Conservation (phyloP, 169 alveolate species). For the Plasmodium chabaudi region DNA sequence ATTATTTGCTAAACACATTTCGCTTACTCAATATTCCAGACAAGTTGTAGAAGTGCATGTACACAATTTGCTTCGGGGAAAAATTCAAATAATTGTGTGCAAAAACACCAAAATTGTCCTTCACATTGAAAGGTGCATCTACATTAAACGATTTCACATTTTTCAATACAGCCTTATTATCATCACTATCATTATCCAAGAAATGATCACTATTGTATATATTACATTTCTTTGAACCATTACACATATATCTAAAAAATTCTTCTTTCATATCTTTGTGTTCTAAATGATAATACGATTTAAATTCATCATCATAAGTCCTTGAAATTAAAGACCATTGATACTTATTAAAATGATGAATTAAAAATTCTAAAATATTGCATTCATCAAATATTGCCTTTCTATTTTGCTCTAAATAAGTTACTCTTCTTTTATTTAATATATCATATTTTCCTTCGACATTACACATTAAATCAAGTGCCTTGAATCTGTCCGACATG, state of each 20-base stretch:
- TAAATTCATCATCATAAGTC: slow-evolving; percentile 8
- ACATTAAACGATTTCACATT: background rate
- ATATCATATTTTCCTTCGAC: slow-evolving; percentile 10
- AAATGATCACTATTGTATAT: slow-evolving; percentile 8
- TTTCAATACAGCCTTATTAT: background rate
- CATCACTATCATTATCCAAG: background rate
- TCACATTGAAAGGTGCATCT: slow-evolving; percentile 19
- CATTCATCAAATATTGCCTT: slow-evolving; percentile 13
- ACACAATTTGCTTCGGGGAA: slow-evolving; percentile 8
- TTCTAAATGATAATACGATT: slow-evolving; percentile 7
- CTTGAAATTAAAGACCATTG: slow-evolving; percentile 22
- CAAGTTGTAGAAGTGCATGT: slow-evolving; percentile 30
- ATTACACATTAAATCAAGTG: slow-evolving; percentile 41
- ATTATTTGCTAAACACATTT: too few relatives aligned
- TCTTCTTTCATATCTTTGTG: slow-evolving; percentile 36
- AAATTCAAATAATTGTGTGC: slow-evolving; percentile 12
- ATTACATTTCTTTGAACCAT: slow-evolving; percentile 17
- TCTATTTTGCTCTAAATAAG: slow-evolving; percentile 18
- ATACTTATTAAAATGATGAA: slow-evolving; percentile 56
- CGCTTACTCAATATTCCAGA: slow-evolving; percentile 42
- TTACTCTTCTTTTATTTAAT: slow-evolving; percentile 20
- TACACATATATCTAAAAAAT: slow-evolving; percentile 42
- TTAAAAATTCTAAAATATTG: slow-evolving; percentile 39
- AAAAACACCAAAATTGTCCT: slow-evolving; percentile 22
- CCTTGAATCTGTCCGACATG: slow-evolving; percentile 40